phyloP scores from a whole-genome alignment of 2,329 filamentous ascomycete species.

The Alternaria atra region DNA sequence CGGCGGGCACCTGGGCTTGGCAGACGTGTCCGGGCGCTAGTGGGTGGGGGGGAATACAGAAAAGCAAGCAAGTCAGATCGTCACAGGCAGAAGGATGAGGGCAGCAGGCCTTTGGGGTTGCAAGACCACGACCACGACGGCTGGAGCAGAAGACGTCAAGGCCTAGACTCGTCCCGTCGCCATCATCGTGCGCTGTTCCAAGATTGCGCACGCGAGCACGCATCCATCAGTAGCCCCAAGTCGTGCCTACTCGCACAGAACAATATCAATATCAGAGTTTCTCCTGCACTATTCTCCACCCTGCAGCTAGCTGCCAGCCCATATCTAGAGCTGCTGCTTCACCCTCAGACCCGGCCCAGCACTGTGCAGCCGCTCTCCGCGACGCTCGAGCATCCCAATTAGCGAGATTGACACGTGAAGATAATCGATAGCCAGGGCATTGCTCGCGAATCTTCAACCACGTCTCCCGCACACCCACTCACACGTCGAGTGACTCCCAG shows the following conservation, averaged over 20 bases:
- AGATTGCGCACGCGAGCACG: constrained; percentile 47
- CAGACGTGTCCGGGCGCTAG: constrained; percentile 16
- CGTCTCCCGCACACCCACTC: constrained; percentile 19
- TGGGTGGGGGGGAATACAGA: constrained; percentile 8
- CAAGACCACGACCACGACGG: constrained; percentile 4
- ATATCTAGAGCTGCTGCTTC: constrained; percentile 2
- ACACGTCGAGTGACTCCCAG: constrained; percentile 24
- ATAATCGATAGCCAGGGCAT: constrained; percentile 26
- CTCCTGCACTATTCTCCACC: constrained; percentile 17
- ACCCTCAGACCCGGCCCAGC: constrained; percentile 5
- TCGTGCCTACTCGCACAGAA: constrained; percentile 39
- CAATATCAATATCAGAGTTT: constrained; percentile 6
- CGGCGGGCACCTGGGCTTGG: constrained; percentile 25
- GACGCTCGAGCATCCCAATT: constrained; percentile 11
- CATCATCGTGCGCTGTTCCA: constrained; percentile 19
- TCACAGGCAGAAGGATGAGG: not conserved
- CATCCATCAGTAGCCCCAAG: constrained; percentile 37
- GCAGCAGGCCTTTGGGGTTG: not conserved
- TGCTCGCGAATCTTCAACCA: constrained; percentile 24
- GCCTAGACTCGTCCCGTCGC: constrained; percentile 8
- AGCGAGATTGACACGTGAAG: constrained; percentile 46
- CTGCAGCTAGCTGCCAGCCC: constrained; percentile 8
- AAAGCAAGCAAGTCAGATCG: not conserved
- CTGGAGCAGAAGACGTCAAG: not conserved
- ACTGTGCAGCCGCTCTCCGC: constrained; percentile 11